Base-by-base conservation (phyloP, 805 yeast species). In the Pichia sporocuriosa region DNA sequence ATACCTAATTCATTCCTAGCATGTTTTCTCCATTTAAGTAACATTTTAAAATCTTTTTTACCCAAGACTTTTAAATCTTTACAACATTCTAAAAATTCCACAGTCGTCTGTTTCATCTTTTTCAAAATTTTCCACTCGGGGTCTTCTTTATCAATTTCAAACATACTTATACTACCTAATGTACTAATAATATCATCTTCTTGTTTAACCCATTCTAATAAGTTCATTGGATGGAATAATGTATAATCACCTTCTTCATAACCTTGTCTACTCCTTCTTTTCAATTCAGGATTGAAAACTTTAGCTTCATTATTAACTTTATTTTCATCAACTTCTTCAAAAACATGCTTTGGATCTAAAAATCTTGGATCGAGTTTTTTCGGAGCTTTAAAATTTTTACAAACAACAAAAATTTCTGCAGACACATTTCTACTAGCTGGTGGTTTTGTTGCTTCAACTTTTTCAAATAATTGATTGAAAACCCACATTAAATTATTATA, bases 361-460 rank as follows among this genome's bases (percentile, higher is more conserved):
- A 93, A 69, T 56, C 95, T 77, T 37, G 97, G 96, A 65, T 93
- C 99, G 48, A 93, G 63, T 60, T 84, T 87, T 62, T 89, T 86
- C 37, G 99, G 98, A 12, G 97, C 96, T 62, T 89, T 90, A 69
- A 84, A 93, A 11, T 94, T 94, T 61, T 81, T 81, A 66, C 99
- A 93, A 28, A 89, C 97, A 35, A 93, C 98, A 59, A 93, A 93
- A 57, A 93, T 93, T 71, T 93, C 99, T 3, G 99, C 99, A 59
- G 97, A 90, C 26, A 93, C 99, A 64, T 87, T 88, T 80, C 99
- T 89, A 29, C 97, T 88, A 8, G 97, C 89, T 8, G 99, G 97
- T 7, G 99, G 99, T 59, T 93, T 93, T 0, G 99, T 93, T 16
- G 99, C 99, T 63, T 93, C 97, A 40, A 93, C 97, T 58, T 84